Conservation (phyloP, 2,329 filamentous ascomycete genomes). For the Ceratocystis harringtonii region DNA sequence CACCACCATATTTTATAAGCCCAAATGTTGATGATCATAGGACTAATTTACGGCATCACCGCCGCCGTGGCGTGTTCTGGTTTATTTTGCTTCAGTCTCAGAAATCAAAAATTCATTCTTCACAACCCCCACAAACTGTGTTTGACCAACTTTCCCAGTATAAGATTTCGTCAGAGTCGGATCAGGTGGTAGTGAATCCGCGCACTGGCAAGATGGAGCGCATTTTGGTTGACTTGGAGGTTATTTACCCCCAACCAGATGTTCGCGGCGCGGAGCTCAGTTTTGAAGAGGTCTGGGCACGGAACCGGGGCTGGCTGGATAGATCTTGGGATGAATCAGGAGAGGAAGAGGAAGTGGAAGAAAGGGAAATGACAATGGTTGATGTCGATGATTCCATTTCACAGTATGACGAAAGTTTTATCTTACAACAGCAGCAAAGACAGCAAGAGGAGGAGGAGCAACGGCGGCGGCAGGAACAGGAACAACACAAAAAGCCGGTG, state of each 20-base stretch:
- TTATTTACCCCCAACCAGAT: slow-evolving; percentile 65
- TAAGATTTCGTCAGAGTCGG: slow-evolving; percentile 52
- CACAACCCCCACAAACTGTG: slow-evolving; percentile 11
- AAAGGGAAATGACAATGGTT: slow-evolving; percentile 22
- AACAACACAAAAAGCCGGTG: neutral
- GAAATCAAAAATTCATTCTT: slow-evolving; percentile 26
- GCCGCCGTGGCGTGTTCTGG: slow-evolving; percentile 21
- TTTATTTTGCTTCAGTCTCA: slow-evolving; percentile 38
- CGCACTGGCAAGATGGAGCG: slow-evolving; percentile 70
- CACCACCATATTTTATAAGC: slow-evolving; percentile 24
- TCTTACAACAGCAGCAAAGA: neutral
- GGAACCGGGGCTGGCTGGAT: slow-evolving; percentile 53
- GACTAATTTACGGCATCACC: slow-evolving; percentile 60
- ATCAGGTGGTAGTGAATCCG: slow-evolving; percentile 70
- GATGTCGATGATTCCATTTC: slow-evolving; percentile 4
- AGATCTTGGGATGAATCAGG: slow-evolving; percentile 32
- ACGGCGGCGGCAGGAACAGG: neutral
- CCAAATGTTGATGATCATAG: slow-evolving; percentile 79
- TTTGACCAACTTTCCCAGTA: slow-evolving; percentile 43
- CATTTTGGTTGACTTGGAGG: slow-evolving; percentile 73
- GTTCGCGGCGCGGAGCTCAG: slow-evolving; percentile 61
- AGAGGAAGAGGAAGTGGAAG: slow-evolving; percentile 28
- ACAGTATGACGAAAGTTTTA: slow-evolving; percentile 15
- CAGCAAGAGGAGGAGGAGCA: neutral
- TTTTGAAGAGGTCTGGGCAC: slow-evolving; percentile 83